Percentiles rank a stretch among this genome's conserved stretches.
Conservation (phyloP, 192 early-diverging fungal genomes). For the Fimicolochytrium jonesii region DNA sequence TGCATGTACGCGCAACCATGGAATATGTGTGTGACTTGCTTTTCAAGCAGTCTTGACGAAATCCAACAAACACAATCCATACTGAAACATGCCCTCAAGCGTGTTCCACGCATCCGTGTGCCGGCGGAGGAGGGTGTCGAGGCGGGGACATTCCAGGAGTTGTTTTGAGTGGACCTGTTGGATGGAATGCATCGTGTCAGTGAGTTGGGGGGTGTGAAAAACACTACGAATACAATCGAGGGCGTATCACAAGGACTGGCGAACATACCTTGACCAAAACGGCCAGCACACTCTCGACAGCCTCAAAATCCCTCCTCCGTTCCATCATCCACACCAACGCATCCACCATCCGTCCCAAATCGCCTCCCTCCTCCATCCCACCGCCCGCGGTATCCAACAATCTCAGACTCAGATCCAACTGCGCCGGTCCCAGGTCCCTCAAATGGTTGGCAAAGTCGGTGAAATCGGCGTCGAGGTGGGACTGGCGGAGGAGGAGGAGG, state of each 20-base stretch:
- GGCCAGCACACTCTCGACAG: conserved; percentile 73
- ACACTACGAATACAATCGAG: too few relatives aligned
- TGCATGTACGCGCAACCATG: too few relatives aligned
- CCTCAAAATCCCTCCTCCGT: conserved; percentile 79
- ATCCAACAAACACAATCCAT: conserved; percentile 58
- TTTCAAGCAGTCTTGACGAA: conserved; percentile 43
- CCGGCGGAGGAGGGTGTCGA: conserved; percentile 32
- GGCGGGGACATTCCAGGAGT: conserved; percentile 2
- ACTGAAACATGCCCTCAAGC: conserved; percentile 61
- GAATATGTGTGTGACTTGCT: too few relatives aligned
- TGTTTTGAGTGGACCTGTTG: conserved; percentile 53
- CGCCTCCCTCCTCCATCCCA: not conserved
- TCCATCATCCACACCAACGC: conserved; percentile 58
- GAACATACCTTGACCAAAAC: conserved; percentile 60
- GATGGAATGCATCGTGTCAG: too few relatives aligned
- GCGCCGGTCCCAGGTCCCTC: not conserved
- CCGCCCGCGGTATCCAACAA: not conserved
- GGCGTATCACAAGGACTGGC: too few relatives aligned
- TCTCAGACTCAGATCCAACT: not conserved
- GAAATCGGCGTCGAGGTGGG: conserved; percentile 37
- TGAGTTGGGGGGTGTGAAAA: too few relatives aligned
- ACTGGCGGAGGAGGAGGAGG: conserved; percentile 48
- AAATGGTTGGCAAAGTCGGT: not conserved
- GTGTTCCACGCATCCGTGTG: conserved; percentile 51
- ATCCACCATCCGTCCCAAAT: conserved; percentile 58